Evolutionary conservation across 2,329 filamentous ascomycete species (phyloP), one percentile per base, ranked within the genome.

Genomic region (Teratosphaeria pseudoeucalypti): DNA sequence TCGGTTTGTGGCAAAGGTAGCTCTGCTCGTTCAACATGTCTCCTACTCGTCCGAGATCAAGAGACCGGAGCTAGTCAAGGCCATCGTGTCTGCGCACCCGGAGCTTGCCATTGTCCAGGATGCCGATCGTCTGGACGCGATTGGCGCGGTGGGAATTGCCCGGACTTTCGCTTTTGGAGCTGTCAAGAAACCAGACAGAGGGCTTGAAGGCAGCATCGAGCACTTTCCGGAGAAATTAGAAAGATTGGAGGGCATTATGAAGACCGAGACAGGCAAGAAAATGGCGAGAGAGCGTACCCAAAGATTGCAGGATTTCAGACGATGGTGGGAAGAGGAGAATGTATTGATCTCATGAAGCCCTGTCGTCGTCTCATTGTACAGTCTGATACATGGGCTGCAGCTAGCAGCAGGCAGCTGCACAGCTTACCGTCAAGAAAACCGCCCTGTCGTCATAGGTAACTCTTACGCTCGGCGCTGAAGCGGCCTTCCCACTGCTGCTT

Each of bases 21-120:
- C 94, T 70, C 76, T 79, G 12, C 84, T 96, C 60, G 89, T 87
- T 64, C 81, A 84, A 9, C 83, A 88, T 58, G 89, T 96, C 19
- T 90, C 88, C 63, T 96, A 90, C 76, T 86, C 83, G 2, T 81
- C 82, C 64, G 92, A 96, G 74, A 77, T 83, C 55, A 82, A 82
- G 66, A 79, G 91, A 68, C 86, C 87, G 0, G 66, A 71, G 32
- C 74, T 76, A 12, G 85, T 90, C 9, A 73, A 73, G n/a, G 73
- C 76, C 1, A 77, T 92, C n/a, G 77, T 95, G n/a, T 71, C 70
- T 6, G 69, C 75, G 34, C 78, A 88, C 71, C 89, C 89, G 1
- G 90, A 94, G 72, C 77, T 94, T 37, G 91, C 84, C 0, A 83
- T 95, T 55, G 90, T 96, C 34, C 92, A 96, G 75, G 92, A 96